phyloP scores from a whole-genome alignment of 164 flowering plant species.

The Brasenia schreberi region DNA sequence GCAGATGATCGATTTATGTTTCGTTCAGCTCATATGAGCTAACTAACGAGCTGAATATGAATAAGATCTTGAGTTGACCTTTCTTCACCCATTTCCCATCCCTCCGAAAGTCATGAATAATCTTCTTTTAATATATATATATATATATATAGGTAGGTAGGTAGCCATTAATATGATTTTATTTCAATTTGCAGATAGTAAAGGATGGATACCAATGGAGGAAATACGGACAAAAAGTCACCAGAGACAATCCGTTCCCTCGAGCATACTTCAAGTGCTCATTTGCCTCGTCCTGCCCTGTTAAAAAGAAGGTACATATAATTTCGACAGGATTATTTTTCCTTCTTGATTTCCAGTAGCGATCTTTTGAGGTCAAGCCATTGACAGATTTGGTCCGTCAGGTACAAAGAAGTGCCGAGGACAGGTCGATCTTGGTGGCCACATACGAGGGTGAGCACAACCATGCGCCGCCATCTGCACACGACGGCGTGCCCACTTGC shows the following conservation, averaged over 20 bases:
- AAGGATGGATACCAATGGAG: constrained; percentile 25
- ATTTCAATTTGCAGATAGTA: constrained; percentile 6
- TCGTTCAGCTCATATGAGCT: background rate
- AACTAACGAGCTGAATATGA: background rate
- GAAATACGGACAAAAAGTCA: constrained; percentile 20
- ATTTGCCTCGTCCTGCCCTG: constrained; percentile 20
- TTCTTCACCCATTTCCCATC: background rate
- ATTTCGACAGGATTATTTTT: background rate
- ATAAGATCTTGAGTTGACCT: background rate
- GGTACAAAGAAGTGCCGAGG: constrained; percentile 43
- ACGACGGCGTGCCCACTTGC: background rate
- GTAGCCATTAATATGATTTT: background rate
- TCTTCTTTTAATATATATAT: background rate
- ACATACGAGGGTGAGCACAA: constrained; percentile 56
- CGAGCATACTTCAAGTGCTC: constrained; percentile 22
- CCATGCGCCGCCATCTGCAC: constrained; percentile 15
- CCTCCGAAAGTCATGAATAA: background rate
- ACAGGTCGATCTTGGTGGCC: constrained; percentile 26
- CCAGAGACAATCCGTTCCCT: constrained; percentile 20
- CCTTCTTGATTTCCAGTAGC: background rate
- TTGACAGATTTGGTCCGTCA: constrained; percentile 4
- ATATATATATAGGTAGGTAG: background rate
- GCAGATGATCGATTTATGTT: background rate
- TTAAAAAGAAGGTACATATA: constrained; percentile 17
- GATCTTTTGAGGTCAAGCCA: background rate